phyloP scores from a whole-genome alignment of 148 eudicot genomes.

The Polygonum aviculare region DNA sequence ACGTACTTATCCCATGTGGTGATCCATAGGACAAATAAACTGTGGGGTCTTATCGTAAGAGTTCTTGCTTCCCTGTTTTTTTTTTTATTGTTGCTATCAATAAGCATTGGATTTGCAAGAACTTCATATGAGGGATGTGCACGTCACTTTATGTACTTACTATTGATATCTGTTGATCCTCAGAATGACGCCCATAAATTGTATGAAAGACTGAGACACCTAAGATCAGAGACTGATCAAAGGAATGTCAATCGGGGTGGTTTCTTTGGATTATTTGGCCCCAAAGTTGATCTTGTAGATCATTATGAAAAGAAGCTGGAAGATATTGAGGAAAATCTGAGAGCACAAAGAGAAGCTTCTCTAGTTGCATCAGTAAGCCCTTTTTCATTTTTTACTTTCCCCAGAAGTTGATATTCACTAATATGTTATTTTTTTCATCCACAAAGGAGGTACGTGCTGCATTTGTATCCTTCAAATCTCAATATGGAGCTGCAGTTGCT shows the following conservation, averaged over 20 bases:
- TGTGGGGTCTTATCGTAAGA: conserved; percentile 60
- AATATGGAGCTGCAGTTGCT: conserved; percentile 62
- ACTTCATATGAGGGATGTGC: background rate
- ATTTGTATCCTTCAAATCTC: conserved; percentile 77
- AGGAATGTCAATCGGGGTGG: background rate
- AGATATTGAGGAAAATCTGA: conserved; percentile 45
- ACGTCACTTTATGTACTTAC: background rate
- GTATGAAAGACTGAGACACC: conserved; percentile 37
- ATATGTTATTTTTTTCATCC: background rate
- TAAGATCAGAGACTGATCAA: conserved; percentile 40
- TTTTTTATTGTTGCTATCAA: background rate
- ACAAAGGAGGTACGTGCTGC: conserved; percentile 85
- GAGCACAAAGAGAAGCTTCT: conserved; percentile 48
- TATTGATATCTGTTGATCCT: background rate
- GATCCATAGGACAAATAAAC: conserved; percentile 60
- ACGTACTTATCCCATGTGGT: conserved; percentile 67
- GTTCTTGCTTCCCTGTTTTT: conserved; percentile 3
- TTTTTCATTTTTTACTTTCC: background rate
- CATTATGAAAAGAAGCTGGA: conserved; percentile 63
- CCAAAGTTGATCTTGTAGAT: conserved; percentile 39
- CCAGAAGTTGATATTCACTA: background rate
- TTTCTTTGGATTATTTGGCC: conserved; percentile 32
- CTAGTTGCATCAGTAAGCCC: conserved; percentile 4
- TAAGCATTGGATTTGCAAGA: conserved; percentile 8
- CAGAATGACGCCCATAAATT: conserved; percentile 53